Evolutionary conservation across 2,329 filamentous ascomycete species (phyloP), one percentile per base, ranked within the genome.

Genomic region (Camptophora hylomeconis): DNA sequence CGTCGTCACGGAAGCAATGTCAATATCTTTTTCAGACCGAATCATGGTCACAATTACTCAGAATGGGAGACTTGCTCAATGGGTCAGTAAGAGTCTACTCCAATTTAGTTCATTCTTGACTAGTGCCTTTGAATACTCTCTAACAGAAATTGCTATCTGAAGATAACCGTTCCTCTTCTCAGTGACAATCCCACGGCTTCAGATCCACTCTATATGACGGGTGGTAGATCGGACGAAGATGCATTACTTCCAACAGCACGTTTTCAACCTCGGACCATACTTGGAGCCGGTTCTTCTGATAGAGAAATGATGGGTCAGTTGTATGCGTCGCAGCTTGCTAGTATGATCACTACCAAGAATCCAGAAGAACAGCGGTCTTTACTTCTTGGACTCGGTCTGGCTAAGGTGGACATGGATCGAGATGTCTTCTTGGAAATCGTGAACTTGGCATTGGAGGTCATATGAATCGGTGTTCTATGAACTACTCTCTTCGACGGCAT

Each of bases 11-110:
- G 73, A 83, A 40, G 75, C 81, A 18, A 75, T 72, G 20, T 67
- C 67, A 7, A 63, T 84, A 30, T 72, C 66, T 45, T 95, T 95
- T 56, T 67, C 75, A 6, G 89, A 95, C 66, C 92, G 83, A 56
- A 83, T 98, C 45, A 59, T 98, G 45, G 62, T 98, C 38, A 94
- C 84, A 1, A 68, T 95, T 35, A 81, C 80, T 0, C 89, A 95
- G 57, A 71, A 77, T 37, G 87, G 86, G 5, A 71, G 77, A 35
- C 59, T 95, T 25, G 80, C 81, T 12, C 89, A 95, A 65, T 98
- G 89, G 89, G 84, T 94, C 63, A 30, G 60, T 50, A 9, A 19
- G 14, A n/a, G n/a, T n/a, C n/a, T n/a, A n/a, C n/a, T n/a, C n/a
- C n/a, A n/a, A n/a, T n/a, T n/a, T n/a, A n/a, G n/a, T n/a, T n/a